These are phyloP conservation scores for Omphalea diandra DNA, from an alignment of 441 rosid genomes.

Conservation along the genomic window DNA sequence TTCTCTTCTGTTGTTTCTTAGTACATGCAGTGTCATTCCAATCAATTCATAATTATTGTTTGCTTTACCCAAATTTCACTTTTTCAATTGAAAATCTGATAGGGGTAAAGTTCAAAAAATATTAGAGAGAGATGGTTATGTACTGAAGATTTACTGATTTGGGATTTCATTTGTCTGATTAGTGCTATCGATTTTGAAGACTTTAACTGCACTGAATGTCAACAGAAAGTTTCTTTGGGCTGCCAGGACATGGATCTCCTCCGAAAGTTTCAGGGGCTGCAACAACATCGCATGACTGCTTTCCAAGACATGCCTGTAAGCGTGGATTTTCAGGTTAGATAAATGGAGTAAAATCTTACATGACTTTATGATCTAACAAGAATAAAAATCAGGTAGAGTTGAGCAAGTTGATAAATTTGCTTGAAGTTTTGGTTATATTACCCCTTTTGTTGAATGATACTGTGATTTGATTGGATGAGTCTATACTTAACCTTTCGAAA, in stretches of 20 bases:
- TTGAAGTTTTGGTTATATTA: neutral
- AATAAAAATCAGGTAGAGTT: neutral
- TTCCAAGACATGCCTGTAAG: slow-evolving; percentile 75
- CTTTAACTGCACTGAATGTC: slow-evolving; percentile 71
- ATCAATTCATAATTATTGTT: neutral
- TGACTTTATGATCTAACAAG: too few species aligned
- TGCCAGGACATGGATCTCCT: slow-evolving; percentile 77
- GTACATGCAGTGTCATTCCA: neutral
- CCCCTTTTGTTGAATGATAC: too few species aligned
- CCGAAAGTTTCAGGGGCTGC: slow-evolving; percentile 76
- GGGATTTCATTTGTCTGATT: slow-evolving; percentile 15
- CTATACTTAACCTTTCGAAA: slow-evolving; percentile 51
- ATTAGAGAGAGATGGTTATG: neutral
- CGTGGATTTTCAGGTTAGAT: neutral
- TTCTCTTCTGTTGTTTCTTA: neutral
- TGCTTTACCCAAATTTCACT: neutral
- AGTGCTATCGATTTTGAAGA: neutral
- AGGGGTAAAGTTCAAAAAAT: neutral
- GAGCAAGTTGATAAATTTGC: neutral
- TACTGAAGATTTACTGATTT: neutral
- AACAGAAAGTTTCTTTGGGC: slow-evolving; percentile 78
- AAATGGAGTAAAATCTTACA: slow-evolving; percentile 1
- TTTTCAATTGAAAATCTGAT: neutral
- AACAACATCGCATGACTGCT: slow-evolving; percentile 67
- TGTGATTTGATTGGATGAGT: neutral